A percentile compares a stretch with the other conserved stretches of the same genome.
Evolutionary conservation across 2,329 filamentous ascomycete genomes (phyloP).

Genomic region (Colletotrichum lentis): DNA sequence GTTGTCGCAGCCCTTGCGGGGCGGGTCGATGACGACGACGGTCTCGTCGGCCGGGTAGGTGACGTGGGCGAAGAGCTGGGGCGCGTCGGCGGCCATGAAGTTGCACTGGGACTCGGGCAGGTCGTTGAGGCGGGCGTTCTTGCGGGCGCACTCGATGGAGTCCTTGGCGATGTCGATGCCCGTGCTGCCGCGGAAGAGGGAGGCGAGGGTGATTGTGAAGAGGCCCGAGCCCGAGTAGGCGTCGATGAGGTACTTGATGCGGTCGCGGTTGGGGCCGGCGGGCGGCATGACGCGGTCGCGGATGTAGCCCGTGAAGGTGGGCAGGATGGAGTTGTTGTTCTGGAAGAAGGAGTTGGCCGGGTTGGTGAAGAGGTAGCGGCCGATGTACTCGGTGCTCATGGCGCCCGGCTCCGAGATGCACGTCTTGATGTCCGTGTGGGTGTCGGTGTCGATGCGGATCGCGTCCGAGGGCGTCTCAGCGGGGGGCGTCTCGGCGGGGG

Average conservation of each 20-base stretch:
- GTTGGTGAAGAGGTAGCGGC: conserved; percentile 85
- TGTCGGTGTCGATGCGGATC: conserved; percentile 62
- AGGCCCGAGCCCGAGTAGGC: conserved; percentile 97
- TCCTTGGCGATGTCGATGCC: conserved; percentile 89
- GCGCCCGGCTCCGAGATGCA: conserved; percentile 89
- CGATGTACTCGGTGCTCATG: conserved; percentile 87
- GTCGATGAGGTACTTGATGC: conserved; percentile 89
- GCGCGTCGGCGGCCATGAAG: conserved; percentile 91
- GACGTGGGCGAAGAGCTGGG: conserved; percentile 80
- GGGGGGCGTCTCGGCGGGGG: conserved; percentile 40
- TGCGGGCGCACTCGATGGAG: conserved; percentile 79
- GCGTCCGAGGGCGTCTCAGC: conserved; percentile 50
- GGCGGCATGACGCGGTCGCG: conserved; percentile 76
- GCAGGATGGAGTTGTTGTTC: conserved; percentile 98
- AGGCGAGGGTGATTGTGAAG: conserved; percentile 92
- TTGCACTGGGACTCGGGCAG: conserved; percentile 72
- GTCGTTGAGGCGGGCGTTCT: conserved; percentile 81
- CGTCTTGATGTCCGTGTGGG: conserved; percentile 79
- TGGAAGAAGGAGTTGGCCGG: conserved; percentile 97
- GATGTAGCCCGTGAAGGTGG: conserved; percentile 85
- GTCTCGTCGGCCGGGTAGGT: conserved; percentile 80
- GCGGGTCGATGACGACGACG: conserved; percentile 95
- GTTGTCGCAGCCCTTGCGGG: conserved; percentile 90
- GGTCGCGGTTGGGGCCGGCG: conserved; percentile 43
- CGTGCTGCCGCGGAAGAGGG: conserved; percentile 81